phyloP scores from a whole-genome alignment of 805 yeast species.

The Torulaspora delbrueckii region DNA sequence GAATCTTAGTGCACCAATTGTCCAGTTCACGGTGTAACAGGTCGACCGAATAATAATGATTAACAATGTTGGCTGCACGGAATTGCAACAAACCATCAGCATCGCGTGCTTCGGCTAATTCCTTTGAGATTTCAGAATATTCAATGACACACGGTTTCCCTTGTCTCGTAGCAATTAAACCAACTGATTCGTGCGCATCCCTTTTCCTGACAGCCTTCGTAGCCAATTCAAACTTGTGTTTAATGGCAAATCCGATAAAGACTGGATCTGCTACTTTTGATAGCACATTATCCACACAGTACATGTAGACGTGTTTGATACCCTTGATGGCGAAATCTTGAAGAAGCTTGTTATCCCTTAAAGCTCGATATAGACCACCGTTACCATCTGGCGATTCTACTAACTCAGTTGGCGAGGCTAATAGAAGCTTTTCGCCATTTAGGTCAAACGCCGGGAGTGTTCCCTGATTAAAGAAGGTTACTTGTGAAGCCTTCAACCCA shows the following conservation, averaged over 20 bases:
- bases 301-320: constrained; percentile 88
- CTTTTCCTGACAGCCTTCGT: constrained; percentile 94
- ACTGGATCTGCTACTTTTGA: constrained; percentile 92
- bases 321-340: constrained; percentile 64
- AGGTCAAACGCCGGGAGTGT: constrained; percentile 81
- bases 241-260: constrained; percentile 73
- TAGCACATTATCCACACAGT: constrained; percentile 91
- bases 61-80: constrained; percentile 95
- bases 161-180: constrained; percentile 73
- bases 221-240: constrained; percentile 64
- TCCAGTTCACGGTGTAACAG: constrained; percentile 57
- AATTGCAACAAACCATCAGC: constrained; percentile 58
- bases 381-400: constrained; percentile 96
- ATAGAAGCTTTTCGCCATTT: constrained; percentile 64
- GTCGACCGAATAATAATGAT: constrained; percentile 88
- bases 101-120: constrained; percentile 64
- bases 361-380: constrained; percentile 91
- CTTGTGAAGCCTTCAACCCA: constrained; percentile 58
- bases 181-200: constrained; percentile 83
- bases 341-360: constrained; percentile 56
- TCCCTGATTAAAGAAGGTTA: constrained; percentile 89
- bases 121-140: constrained; percentile 80
- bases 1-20: constrained; percentile 67
- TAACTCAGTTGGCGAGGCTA: constrained; percentile 50
- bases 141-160: constrained; percentile 85